phyloP scores from a whole-genome alignment of 2,329 filamentous ascomycete species.

The Nigrograna mackinnonii region DNA sequence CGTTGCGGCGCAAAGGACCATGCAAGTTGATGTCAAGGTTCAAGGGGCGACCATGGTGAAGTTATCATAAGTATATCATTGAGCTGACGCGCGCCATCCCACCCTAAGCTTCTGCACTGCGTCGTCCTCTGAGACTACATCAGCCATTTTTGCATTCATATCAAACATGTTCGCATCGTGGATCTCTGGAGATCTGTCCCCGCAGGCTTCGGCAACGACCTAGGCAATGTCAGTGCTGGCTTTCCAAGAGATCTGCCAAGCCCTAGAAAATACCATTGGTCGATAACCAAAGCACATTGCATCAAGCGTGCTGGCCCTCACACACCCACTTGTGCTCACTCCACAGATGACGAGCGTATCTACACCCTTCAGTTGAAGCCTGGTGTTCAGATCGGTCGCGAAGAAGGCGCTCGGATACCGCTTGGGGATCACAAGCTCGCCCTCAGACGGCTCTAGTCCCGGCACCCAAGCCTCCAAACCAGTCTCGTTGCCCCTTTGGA shows the following conservation, averaged over 20 bases:
- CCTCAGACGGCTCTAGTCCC: conserved; percentile 41
- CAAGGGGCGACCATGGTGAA: no score
- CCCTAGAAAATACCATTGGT: conserved; percentile 45
- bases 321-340: conserved; percentile 53
- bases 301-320: conserved; percentile 50
- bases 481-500: conserved; percentile 43
- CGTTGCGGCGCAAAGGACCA: no score
- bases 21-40: no score
- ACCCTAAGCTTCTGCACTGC: conserved; percentile 42
- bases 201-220: conserved; percentile 51
- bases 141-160: conserved; percentile 51
- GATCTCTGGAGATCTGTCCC: conserved; percentile 49
- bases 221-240: conserved; percentile 12
- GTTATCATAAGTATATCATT: no score
- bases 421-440: conserved; percentile 45
- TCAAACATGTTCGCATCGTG: conserved; percentile 52
- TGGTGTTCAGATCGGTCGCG: conserved; percentile 47
- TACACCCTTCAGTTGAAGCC: conserved; percentile 42
- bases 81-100: conserved; percentile 45
- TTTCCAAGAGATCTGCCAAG: no score
- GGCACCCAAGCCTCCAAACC: conserved; percentile 46
- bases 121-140: conserved; percentile 48
- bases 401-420: conserved; percentile 52
- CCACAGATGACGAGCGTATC: conserved; percentile 53
- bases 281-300: conserved; percentile 50